A percentile compares a stretch with the other conserved stretches of the same genome.
Evolutionary conservation across 768 basidiomycete species (phyloP).

Genomic region (Amanita jacksonii): DNA sequence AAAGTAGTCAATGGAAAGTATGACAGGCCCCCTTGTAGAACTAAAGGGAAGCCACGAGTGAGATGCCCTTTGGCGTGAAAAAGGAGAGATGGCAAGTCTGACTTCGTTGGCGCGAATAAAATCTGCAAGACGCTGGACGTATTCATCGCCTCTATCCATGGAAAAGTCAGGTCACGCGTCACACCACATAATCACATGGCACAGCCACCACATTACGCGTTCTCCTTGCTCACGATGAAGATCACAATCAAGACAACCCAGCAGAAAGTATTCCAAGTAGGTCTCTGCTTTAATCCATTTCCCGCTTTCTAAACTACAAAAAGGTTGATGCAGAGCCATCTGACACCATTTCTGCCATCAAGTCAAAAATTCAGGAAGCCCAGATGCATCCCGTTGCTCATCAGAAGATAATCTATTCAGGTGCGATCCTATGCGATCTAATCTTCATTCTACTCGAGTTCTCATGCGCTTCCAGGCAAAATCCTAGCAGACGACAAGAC

Average conservation of each 20-base stretch:
- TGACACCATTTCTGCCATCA: conserved; percentile 71
- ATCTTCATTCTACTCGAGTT: background rate
- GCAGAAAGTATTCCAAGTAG: conserved; percentile 82
- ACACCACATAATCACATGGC: too few relatives aligned
- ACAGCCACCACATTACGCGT: conserved; percentile 5
- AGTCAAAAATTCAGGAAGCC: conserved; percentile 68
- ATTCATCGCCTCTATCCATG: conserved; percentile 58
- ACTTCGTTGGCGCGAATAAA: conserved; percentile 70
- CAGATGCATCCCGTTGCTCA: conserved; percentile 66
- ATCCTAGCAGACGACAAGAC: conserved; percentile 71
- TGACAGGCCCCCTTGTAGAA: conserved; percentile 42
- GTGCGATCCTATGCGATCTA: conserved; percentile 25
- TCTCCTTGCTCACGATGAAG: conserved; percentile 52
- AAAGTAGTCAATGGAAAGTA: conserved; percentile 66
- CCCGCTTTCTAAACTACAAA: conserved; percentile 1
- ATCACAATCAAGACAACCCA: conserved; percentile 93
- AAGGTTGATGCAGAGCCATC: conserved; percentile 70
- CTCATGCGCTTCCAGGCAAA: background rate
- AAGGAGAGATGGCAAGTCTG: conserved; percentile 49
- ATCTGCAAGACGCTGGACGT: conserved; percentile 55
- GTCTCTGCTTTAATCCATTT: conserved; percentile 7
- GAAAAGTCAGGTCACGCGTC: conserved; percentile 14
- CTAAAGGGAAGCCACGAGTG: conserved; percentile 47
- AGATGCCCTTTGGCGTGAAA: conserved; percentile 18
- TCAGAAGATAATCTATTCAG: conserved; percentile 95